phyloP scores from a whole-genome alignment of 768 basidiomycete genomes.

The Suillus occidentalis region DNA sequence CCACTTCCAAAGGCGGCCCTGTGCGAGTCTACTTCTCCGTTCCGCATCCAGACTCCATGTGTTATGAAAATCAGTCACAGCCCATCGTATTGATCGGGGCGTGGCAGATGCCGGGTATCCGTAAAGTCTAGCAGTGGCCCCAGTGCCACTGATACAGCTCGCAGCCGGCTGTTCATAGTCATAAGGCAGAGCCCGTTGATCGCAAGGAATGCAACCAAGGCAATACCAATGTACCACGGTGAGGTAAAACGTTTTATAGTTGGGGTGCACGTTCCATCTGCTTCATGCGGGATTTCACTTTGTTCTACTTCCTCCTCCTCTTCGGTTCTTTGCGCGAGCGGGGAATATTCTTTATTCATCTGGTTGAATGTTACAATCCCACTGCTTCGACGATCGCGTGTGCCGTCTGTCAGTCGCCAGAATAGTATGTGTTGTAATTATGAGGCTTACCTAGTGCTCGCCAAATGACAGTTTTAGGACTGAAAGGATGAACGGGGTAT shows the following conservation, averaged over 20 bases:
- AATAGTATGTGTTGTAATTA: background rate
- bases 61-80: conserved; percentile 18
- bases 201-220: conserved; percentile 20
- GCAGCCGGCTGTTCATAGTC: conserved; percentile 17
- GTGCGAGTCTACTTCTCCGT: background rate
- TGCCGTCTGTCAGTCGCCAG: background rate
- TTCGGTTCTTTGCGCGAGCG: conserved; percentile 9
- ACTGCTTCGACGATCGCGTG: background rate
- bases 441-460: background rate
- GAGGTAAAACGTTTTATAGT: conserved; percentile 1
- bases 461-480: background rate
- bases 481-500: background rate
- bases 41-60: background rate
- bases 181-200: conserved; percentile 26
- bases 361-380: conserved; percentile 7
- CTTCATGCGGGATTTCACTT: background rate
- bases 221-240: conserved; percentile 16
- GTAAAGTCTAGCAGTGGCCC: conserved; percentile 18
- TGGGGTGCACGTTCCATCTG: background rate
- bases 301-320: conserved; percentile 17
- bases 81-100: conserved; percentile 32
- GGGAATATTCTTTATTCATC: conserved; percentile 19
- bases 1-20: background rate
- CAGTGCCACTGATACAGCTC: conserved; percentile 17
- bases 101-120: conserved; percentile 29